These are phyloP conservation scores for Botrytis fabae DNA, from an alignment of 2,329 filamentous ascomycete genomes.

Conservation along the genomic window DNA sequence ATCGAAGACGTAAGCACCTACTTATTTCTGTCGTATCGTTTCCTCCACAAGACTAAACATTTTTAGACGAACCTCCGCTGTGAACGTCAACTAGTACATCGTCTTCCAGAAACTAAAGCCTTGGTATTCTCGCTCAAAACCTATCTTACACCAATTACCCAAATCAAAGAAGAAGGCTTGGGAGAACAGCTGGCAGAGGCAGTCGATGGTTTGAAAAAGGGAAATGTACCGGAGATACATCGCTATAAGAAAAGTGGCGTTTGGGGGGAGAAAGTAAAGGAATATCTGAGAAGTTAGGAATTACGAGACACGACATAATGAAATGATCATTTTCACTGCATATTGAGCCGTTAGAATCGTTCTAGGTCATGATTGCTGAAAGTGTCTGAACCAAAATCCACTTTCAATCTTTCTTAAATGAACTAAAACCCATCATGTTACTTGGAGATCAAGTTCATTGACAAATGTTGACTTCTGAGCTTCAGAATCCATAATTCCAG, in stretches of 20 bases:
- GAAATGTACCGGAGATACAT: constrained; percentile 57
- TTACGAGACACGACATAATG: background rate
- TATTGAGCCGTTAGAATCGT: background rate
- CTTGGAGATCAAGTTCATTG: background rate
- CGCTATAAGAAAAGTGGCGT: constrained; percentile 54
- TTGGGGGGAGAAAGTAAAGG: constrained; percentile 38
- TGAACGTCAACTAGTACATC: constrained; percentile 62
- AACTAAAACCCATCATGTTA: background rate
- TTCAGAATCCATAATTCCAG: background rate
- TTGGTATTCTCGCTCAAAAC: constrained; percentile 64
- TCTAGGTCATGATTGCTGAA: background rate
- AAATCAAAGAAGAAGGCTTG: constrained; percentile 57
- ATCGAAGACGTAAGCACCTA: constrained; percentile 45
- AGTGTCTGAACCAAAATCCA: background rate
- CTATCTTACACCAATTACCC: constrained; percentile 56
- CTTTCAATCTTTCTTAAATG: background rate
- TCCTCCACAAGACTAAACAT: background rate
- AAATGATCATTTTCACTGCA: background rate
- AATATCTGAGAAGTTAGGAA: constrained; percentile 33
- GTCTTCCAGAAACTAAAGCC: constrained; percentile 54
- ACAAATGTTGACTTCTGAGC: background rate
- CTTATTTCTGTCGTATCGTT: background rate
- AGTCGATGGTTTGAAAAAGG: constrained; percentile 58
- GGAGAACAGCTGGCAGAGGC: constrained; percentile 55
- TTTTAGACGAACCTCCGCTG: constrained; percentile 51